Percentiles rank a stretch among this genome's conserved stretches.
phyloP scores from a whole-genome alignment of 2,329 filamentous ascomycete species.

The Alternaria gaisen region DNA sequence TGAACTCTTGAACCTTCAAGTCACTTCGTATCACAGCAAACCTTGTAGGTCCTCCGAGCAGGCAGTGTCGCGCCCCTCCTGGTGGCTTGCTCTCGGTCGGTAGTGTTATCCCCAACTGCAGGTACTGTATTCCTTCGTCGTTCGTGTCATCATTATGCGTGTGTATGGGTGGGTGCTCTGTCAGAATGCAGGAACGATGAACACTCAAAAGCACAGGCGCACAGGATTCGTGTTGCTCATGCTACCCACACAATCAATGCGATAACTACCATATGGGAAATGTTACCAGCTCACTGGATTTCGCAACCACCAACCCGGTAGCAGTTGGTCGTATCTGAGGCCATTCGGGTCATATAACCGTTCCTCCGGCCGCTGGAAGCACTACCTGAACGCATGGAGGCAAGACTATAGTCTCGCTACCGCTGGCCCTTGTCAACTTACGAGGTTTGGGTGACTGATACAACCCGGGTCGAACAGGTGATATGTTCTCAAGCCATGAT shows the following conservation, averaged over 20 bases:
- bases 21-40: not conserved
- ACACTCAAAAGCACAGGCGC: not conserved
- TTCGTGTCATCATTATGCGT: slow-evolving; percentile 1
- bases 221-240: not conserved
- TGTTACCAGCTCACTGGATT: slow-evolving; percentile 7
- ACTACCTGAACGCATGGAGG: slow-evolving; percentile 24
- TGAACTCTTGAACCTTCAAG: slow-evolving; percentile 3
- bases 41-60: not conserved
- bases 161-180: not conserved
- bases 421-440: slow-evolving; percentile 1
- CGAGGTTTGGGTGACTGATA: not conserved
- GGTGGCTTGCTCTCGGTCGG: slow-evolving; percentile 8
- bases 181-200: slow-evolving; percentile 14
- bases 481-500: not conserved
- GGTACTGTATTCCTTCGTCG: slow-evolving; percentile 6
- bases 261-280: not conserved
- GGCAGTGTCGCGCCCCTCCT: not conserved
- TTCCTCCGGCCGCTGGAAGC: slow-evolving; percentile 19
- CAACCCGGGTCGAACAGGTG: not conserved
- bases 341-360: slow-evolving; percentile 21
- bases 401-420: slow-evolving; percentile 10
- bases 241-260: not conserved
- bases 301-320: slow-evolving; percentile 18
- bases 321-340: slow-evolving; percentile 14
- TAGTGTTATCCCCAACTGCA: slow-evolving; percentile 1